Base-by-base conservation (phyloP, 164 flowering plant species). In the Aristolochia fimbriata region DNA sequence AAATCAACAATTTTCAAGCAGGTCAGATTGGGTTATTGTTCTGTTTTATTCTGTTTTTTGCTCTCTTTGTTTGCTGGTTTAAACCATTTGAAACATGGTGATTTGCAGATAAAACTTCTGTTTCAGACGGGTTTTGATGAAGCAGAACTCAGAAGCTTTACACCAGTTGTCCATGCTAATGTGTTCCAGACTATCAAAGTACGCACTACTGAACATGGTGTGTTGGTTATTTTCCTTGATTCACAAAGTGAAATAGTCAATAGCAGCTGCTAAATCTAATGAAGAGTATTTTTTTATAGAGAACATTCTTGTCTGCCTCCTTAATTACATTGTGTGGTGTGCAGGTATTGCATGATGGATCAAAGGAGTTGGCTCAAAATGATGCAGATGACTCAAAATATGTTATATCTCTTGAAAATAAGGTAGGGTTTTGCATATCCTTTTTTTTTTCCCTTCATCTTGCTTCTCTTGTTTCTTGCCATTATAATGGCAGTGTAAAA, bases 161-260 rank as follows among this genome's bases (percentile, higher is more conserved):
- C 71, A 51, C 58, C 97, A 51, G 96, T 91, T 77, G 79, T 94
- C 62, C 89, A 88, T 81, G 97, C 97, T 69, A 94, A 94, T 70
- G 91, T 94, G 56, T 94, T 80, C 81, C 97, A 94, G 88, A 88
- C 95, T 73, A 88, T 94, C 81, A 91, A 94, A 94, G 99, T 94
- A 94, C 69, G 97, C 86, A 79, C 75, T 80, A 74, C 73, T 74
- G 73, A 77, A 83, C 80, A 82, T 84, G 94, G 89, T 87, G 90
- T 87, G 91, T 87, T 86, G 76, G 86, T 84, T 83, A 67, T 52
- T 84, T 83, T 80, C 82, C 78, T 74, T 77, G 84, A 73, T 69
- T 64, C 48, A 74, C 51, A 61, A 52, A 37, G 57, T 51, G 68
- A 25, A 58, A 61, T 65, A 55, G 61, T 63, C 59, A 57, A 55